Evolutionary conservation across 768 basidiomycete genomes (phyloP), one percentile per base, ranked within the genome.

Genomic region (Tylopilus plumbeoviolaceoides): DNA sequence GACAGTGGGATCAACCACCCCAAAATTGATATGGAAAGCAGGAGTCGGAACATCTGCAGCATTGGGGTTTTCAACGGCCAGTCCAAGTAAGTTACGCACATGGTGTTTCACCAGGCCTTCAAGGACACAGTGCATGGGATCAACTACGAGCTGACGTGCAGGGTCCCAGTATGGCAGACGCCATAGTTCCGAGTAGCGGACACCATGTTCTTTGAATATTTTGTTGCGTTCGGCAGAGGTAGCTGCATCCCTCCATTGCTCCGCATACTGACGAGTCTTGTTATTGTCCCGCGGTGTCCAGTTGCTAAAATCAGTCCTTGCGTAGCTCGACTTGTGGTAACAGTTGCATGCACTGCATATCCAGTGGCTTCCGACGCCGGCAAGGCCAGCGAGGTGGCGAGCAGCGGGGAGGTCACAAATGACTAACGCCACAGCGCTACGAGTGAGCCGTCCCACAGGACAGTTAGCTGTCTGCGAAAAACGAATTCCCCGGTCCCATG

Each of bases 371-470:
- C 46, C 21, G 12, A 53, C 28, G 7, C 41, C 17, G 8, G 49
- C 39, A 30, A 47, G 1, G 61, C 65, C 5, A 62, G 38, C 4
- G 53, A 65, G 11, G 39, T 73, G 66, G 7, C 60, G 35, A 0
- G 70, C 66, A 1, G 69, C 73, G 1, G 65, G 72, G 15, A 76
- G 63, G 49, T 78, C 74, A 44, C 70, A 73, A 2, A 73, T 53
- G 1, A 66, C 48, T 6, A 58, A 50, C 0, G 70, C 58, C 3
- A 77, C 31, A 0, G 67, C 66, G 20, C 63, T 64, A 4, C 53
- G 36, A 4, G 70, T 61, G 0, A 57, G 3, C 1, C 62, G 41
- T 2, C 73, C 70, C 6, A n/a, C 1, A 3, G 46, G 51, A 33
- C 48, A 46, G 4, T 49, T 53, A 5, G 50, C 53, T 0, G 67